Evolutionary conservation across 345 rosid species (phyloP).

Genomic region (Salix viminalis): DNA sequence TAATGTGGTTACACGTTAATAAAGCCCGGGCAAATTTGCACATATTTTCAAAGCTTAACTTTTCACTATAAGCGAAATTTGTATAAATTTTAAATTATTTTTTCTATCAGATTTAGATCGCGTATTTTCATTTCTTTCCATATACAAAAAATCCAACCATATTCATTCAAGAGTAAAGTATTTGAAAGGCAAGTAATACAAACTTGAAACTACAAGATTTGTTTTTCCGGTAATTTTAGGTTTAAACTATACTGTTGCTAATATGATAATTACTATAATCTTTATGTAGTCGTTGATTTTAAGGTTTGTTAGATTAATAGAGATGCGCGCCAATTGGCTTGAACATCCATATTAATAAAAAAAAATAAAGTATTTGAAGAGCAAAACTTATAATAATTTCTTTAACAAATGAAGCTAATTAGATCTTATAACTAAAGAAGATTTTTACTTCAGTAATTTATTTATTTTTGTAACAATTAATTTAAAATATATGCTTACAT

Average conservation of each 20-base stretch:
- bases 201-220: too few relatives aligned
- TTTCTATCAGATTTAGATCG: neutral
- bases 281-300: too few relatives aligned
- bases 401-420: neutral
- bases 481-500: neutral
- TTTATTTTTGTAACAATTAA: neutral
- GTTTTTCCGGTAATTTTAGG: too few relatives aligned
- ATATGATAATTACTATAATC: too few relatives aligned
- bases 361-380: neutral
- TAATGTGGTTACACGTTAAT: too few relatives aligned
- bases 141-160: neutral
- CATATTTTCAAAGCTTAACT: too few relatives aligned
- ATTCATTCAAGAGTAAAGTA: neutral
- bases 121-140: neutral
- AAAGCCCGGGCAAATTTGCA: too few relatives aligned
- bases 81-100: neutral
- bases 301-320: fast-evolving
- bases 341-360: too few relatives aligned
- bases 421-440: neutral
- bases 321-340: fast-evolving
- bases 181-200: neutral
- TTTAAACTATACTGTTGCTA: fast-evolving
- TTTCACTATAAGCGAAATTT: neutral
- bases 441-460: neutral
- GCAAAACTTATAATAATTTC: neutral